A percentile compares a stretch with the other conserved stretches of the same genome.
Evolutionary conservation across 176 grass and related monocot genomes (phyloP).

Genomic region (Leersia perrieri): DNA sequence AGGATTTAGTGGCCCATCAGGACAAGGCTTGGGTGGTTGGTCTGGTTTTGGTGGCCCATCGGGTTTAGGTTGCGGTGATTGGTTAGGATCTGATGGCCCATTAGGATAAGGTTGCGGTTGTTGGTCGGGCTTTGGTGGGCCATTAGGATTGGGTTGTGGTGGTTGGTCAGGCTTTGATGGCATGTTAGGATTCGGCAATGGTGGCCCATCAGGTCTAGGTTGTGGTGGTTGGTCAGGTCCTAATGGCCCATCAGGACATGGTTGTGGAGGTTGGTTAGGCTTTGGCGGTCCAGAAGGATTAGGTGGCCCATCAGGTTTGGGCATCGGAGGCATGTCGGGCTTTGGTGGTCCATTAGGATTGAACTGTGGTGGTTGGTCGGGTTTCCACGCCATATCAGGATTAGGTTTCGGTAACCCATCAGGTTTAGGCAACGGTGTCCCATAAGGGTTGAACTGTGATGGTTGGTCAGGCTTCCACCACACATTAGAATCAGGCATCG

Average conservation of each 20-base stretch:
- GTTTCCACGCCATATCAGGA: too few species aligned
- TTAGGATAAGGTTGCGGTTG: not conserved
- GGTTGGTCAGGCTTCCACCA: not conserved
- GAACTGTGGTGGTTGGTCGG: not conserved
- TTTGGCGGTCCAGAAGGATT: not conserved
- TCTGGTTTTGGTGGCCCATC: not conserved
- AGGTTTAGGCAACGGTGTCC: not conserved
- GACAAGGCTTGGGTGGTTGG: not conserved
- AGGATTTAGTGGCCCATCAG: not conserved
- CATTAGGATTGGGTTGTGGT: not conserved
- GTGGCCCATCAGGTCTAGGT: not conserved
- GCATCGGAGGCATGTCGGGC: not conserved
- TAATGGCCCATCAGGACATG: not conserved
- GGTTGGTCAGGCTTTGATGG: not conserved
- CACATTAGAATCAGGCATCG: not conserved
- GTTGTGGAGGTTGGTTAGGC: not conserved
- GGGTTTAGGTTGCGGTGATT: not conserved
- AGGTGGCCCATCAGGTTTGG: not conserved
- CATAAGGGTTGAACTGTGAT: not conserved
- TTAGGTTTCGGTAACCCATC: not conserved
- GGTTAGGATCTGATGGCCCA: not conserved
- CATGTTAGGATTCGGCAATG: not conserved
- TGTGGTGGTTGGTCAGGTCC: not conserved
- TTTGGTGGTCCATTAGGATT: not conserved
- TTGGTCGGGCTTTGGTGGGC: not conserved